Base-by-base conservation (phyloP, 208 protist genomes). In the Naegleria lovaniensis region DNA sequence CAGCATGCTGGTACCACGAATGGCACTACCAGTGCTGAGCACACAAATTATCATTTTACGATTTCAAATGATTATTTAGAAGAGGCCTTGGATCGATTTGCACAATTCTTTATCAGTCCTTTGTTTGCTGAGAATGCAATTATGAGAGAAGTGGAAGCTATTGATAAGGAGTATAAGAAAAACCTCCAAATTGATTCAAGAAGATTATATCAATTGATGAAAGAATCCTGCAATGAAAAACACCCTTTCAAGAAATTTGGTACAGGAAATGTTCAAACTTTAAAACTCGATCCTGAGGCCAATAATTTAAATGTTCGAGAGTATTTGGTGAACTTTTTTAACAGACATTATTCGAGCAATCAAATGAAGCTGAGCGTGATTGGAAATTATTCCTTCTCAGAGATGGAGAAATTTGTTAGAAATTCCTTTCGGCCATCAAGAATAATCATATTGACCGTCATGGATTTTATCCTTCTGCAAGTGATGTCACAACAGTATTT, bases 121-220 rank as follows among this genome's bases (percentile, higher is more conserved):
- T 95, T 93, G 43, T 97, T 98, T 91, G 96, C 94, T 43, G 88
- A 92, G 11, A 93, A 93, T 85, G 93, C 93, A 5, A 92, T 96
- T 36, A 90, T 93, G 36, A 95, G 97, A 5, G 97, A 98, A 93
- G 92, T 98, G 33, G 93, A 97, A 88, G 97, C 97, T 16, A 96
- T 98, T 48, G 95, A 98, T 92, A 97, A 94, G 91, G 97, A 98
- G 91, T 96, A 98, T 93, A 92, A 96, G 90, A 96, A 97, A 90
- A 98, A 98, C 91, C 95, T 96, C 91, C 94, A 93, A 75, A 92
- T 93, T 41, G 96, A 98, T 91, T 93, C 93, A 91, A 96, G 96
- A 94, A 93, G 96, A 67, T 41, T 94, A 4, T 91, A 95, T 40
- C 95, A 97, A 92, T 41, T 41, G 5, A 33, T 40, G 76, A 41